Base-by-base conservation (phyloP, 352 stramenopile genomes). In the Thraustotheca clavata region DNA sequence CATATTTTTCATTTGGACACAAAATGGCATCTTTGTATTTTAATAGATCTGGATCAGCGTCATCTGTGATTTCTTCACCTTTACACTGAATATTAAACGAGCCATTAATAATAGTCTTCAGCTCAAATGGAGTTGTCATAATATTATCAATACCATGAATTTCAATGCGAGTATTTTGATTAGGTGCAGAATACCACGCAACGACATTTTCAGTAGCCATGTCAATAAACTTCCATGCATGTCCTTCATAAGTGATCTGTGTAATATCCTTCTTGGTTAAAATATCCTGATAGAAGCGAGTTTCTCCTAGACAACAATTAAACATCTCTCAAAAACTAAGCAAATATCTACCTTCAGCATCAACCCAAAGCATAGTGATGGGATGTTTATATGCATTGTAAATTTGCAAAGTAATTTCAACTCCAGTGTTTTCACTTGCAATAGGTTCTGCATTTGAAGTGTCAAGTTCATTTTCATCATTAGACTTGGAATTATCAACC, bases 221-320 rank as follows among this genome's bases (percentile, higher is more conserved):
- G 32, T 52, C 24, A 7, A 20, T n/a, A 29, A 62, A 35, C 16
- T 41, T 18, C 55, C 55, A 62, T 5, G 52, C 55, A 27, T 62
- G 55, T 38, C 55, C 55, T 18, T 24, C 55, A 32, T 50, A 62
- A 14, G 55, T 62, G 14, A 40, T 38, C 24, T 62, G 55, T 7
- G 14, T 41, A 41, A 33, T 41, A 3, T n/a, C 18, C 6, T 12
- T 27, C 16, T 41, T 32, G 3, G 55, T 26, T 14, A 11, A 14
- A 1, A 62, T 22, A 16, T 49, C 55, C 7, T 8, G 9, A 41
- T 62, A 62, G 12, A 26, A 16, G 16, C 38, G 38, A 3, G 16
- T 7, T 8, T 50, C n/a, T 26, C 55, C 55, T 62, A 50, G n/a
- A n/a, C n/a, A 7, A 11, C 11, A 6, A 3, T 11, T n/a, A n/a